Conservation (phyloP, 2,329 filamentous ascomycete genomes). For the Ascochyta lentis region DNA sequence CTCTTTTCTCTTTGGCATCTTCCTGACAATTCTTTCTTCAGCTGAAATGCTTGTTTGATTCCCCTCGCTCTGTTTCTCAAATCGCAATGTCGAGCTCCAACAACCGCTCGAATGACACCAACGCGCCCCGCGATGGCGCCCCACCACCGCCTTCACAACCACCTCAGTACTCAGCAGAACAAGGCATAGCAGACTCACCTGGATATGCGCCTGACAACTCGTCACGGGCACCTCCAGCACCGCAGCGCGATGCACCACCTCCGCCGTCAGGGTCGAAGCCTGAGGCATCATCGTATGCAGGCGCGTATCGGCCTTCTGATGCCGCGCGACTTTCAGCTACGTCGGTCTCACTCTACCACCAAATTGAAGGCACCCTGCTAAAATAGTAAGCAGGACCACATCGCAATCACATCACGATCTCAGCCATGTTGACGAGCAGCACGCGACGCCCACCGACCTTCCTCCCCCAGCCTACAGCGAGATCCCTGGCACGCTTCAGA, state of each 20-base stretch:
- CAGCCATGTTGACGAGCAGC: slow-evolving; percentile 23
- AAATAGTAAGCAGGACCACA: slow-evolving; percentile 20
- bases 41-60: slow-evolving; percentile 12
- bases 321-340: slow-evolving; percentile 20
- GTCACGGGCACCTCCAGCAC: slow-evolving; percentile 3
- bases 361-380: slow-evolving; percentile 7
- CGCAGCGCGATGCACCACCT: slow-evolving; percentile 4
- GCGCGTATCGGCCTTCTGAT: slow-evolving; percentile 37
- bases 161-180: slow-evolving; percentile 22
- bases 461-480: slow-evolving; percentile 52
- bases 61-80: slow-evolving; percentile 1
- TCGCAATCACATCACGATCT: slow-evolving; percentile 23
- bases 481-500: slow-evolving; percentile 47
- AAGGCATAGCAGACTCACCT: slow-evolving; percentile 20
- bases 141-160: slow-evolving; percentile 25
- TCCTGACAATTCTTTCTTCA: background rate
- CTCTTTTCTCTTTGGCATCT: background rate
- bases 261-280: slow-evolving; percentile 25
- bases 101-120: slow-evolving; percentile 21
- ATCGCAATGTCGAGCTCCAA: slow-evolving; percentile 32
- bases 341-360: slow-evolving; percentile 14
- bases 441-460: slow-evolving; percentile 24
- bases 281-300: slow-evolving; percentile 36
- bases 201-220: slow-evolving; percentile 13
- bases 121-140: slow-evolving; percentile 25